These are phyloP conservation scores for Botrytis byssoidea DNA, from an alignment of 2,329 filamentous ascomycete genomes.

Conservation along the genomic window DNA sequence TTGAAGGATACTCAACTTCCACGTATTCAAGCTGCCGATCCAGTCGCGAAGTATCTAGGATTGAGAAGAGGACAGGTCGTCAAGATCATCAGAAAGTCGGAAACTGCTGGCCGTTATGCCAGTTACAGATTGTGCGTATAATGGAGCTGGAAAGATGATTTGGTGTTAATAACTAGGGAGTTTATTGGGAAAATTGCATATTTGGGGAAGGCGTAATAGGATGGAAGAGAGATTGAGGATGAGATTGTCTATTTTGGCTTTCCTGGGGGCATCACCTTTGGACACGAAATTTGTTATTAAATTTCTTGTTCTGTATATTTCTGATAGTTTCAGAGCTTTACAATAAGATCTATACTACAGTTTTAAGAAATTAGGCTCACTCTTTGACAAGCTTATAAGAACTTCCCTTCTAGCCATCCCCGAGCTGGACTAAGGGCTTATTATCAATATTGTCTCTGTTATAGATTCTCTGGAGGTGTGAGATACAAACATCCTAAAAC, in stretches of 20 bases:
- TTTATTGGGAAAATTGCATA: slow-evolving; percentile 28
- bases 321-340: slow-evolving; percentile 9
- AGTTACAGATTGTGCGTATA: slow-evolving; percentile 78
- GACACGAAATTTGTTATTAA: background rate
- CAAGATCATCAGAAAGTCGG: slow-evolving; percentile 94
- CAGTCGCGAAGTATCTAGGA: slow-evolving; percentile 88
- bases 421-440: background rate
- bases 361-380: background rate
- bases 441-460: background rate
- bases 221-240: background rate
- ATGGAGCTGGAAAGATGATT: slow-evolving; percentile 7
- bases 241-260: slow-evolving; percentile 9
- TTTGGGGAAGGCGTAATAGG: slow-evolving; percentile 14
- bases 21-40: slow-evolving; percentile 85
- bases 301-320: background rate
- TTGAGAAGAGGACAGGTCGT: slow-evolving; percentile 91
- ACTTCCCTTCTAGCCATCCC: background rate
- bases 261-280: background rate
- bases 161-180: slow-evolving; percentile 25
- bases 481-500: background rate
- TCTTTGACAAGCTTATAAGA: background rate
- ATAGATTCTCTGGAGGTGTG: background rate
- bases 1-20: slow-evolving; percentile 97
- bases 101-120: slow-evolving; percentile 94
- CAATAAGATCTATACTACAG: slow-evolving; percentile 11